Percentiles rank a stretch among this genome's conserved stretches.
These are phyloP conservation scores for Nicotiana obtusifolia DNA, from an alignment of 257 asterid species.

Conservation along the genomic window DNA sequence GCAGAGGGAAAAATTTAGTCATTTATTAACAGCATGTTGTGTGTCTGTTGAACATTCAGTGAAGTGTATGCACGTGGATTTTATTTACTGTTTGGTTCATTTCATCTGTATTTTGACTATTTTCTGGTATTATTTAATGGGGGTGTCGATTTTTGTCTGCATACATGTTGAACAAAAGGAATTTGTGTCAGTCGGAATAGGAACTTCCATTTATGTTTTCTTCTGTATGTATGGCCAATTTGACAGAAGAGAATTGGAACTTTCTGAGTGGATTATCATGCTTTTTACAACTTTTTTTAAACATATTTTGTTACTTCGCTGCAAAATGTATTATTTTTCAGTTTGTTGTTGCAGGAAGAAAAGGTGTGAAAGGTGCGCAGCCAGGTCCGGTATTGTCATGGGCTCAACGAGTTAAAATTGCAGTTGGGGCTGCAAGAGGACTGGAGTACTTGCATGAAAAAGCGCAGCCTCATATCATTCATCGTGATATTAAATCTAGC, in stretches of 20 bases:
- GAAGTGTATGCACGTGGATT: neutral
- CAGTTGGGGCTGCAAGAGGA: conserved; percentile 87
- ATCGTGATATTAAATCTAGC: conserved; percentile 91
- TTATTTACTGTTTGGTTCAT: neutral
- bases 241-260: neutral
- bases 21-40: neutral
- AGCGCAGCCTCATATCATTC: conserved; percentile 70
- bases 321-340: neutral
- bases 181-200: too few species aligned
- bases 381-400: conserved; percentile 91
- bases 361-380: conserved; percentile 93
- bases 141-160: neutral
- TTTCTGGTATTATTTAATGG: neutral
- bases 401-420: conserved; percentile 84
- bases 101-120: neutral
- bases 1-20: neutral
- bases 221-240: neutral
- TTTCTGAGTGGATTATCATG: neutral
- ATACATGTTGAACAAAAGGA: neutral
- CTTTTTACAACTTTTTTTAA: neutral
- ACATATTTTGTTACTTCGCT: neutral
- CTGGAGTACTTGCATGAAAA: conserved; percentile 83
- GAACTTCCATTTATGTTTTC: neutral
- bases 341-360: conserved; percentile 44
- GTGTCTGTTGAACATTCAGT: neutral